phyloP scores from a whole-genome alignment of 1,284 basidiomycete species.

The Cerrena zonata region DNA sequence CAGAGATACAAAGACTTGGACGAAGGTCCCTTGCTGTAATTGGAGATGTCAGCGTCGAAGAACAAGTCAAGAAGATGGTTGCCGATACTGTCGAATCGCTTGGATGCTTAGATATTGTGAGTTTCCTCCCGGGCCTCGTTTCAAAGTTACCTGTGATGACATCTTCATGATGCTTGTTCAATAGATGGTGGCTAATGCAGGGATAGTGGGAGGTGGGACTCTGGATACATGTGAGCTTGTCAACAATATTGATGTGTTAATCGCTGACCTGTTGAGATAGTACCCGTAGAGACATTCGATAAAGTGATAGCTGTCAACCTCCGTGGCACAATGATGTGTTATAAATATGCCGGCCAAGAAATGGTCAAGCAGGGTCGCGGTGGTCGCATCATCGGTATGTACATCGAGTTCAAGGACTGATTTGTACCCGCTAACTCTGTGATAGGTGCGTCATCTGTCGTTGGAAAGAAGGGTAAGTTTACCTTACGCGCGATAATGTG shows the following conservation, averaged over 20 bases:
- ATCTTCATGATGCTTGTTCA: background rate
- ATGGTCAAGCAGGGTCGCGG: constrained; percentile 29
- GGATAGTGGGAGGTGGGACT: constrained; percentile 14
- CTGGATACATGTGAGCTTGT: no score
- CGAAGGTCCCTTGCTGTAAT: constrained; percentile 18
- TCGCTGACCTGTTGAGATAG: no score
- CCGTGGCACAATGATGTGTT: constrained; percentile 26
- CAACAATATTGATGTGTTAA: no score
- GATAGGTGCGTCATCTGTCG: constrained; percentile 18
- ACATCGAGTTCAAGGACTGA: background rate
- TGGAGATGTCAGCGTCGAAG: constrained; percentile 28
- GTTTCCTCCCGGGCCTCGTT: background rate
- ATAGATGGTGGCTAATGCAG: constrained; percentile 31
- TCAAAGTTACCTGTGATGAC: background rate
- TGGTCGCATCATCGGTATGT: constrained; percentile 26
- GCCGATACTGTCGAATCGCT: constrained; percentile 21
- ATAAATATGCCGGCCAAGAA: constrained; percentile 26
- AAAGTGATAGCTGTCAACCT: constrained; percentile 22
- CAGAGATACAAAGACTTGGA: constrained; percentile 16
- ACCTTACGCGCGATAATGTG: background rate
- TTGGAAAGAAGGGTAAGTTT: constrained; percentile 17
- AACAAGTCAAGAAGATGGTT: constrained; percentile 26
- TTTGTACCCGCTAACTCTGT: background rate
- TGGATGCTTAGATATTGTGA: constrained; percentile 24
- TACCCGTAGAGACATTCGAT: constrained; percentile 17